These are phyloP conservation scores for Tricholoma terreum DNA, from an alignment of 768 basidiomycete species.

Conservation along the genomic window DNA sequence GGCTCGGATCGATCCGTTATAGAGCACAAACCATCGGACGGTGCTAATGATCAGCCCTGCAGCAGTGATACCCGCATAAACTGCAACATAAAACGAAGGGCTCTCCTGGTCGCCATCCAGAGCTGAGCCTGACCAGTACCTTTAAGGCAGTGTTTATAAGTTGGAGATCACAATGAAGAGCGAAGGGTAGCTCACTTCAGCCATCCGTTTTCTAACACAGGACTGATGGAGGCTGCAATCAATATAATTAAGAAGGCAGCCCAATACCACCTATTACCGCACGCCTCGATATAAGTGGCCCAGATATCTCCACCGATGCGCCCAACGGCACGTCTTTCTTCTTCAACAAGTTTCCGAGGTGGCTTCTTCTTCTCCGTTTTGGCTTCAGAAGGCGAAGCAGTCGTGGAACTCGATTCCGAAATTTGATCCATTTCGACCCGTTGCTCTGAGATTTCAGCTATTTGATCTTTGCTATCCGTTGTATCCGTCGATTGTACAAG, in stretches of 20 bases:
- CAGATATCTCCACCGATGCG: slow-evolving; percentile 67
- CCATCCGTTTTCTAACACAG: slow-evolving; percentile 75
- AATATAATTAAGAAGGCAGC: slow-evolving; percentile 48
- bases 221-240: slow-evolving; percentile 55
- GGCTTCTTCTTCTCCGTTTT: slow-evolving; percentile 52
- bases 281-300: slow-evolving; percentile 52
- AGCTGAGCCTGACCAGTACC: slow-evolving; percentile 55
- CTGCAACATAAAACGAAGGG: slow-evolving; percentile 59
- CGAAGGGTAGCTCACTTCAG: slow-evolving; percentile 38
- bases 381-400: slow-evolving; percentile 22
- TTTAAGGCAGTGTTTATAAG: slow-evolving; percentile 16
- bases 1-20: slow-evolving; percentile 79
- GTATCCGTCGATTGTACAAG: slow-evolving; percentile 57
- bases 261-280: slow-evolving; percentile 57
- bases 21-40: slow-evolving; percentile 68
- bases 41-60: slow-evolving; percentile 52
- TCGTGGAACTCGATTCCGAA: slow-evolving; percentile 32
- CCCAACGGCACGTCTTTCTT: slow-evolving; percentile 75
- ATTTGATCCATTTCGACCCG: slow-evolving; percentile 19
- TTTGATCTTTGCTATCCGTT: slow-evolving; percentile 33
- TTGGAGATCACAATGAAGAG: background rate
- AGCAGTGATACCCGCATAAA: slow-evolving; percentile 58
- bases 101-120: slow-evolving; percentile 39
- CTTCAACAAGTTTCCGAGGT: slow-evolving; percentile 82
- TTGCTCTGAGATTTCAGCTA: slow-evolving; percentile 27